Base-by-base conservation (phyloP, 139 green algal genomes). In the Spirogloea muscicola region DNA sequence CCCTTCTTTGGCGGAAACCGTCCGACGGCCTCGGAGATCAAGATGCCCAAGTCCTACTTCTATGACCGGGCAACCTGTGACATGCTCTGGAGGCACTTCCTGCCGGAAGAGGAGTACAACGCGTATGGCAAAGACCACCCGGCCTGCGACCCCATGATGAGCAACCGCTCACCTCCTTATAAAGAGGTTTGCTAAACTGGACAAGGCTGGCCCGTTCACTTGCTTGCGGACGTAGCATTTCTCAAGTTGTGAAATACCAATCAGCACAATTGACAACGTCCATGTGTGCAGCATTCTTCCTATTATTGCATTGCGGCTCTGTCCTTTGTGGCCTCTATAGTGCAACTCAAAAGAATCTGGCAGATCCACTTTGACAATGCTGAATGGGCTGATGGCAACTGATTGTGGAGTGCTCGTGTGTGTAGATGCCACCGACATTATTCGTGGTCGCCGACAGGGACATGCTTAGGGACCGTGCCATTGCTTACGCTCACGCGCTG, bases 371-470 rank as follows among this genome's bases (percentile, higher is more conserved):
- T n/a, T n/a, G n/a, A n/a, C n/a, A n/a, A n/a, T n/a, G n/a, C n/a
- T n/a, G n/a, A n/a, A n/a, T n/a, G n/a, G n/a, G n/a, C n/a, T n/a
- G n/a, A n/a, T n/a, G n/a, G n/a, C n/a, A n/a, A n/a, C n/a, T n/a
- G n/a, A n/a, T n/a, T n/a, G n/a, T n/a, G n/a, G n/a, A n/a, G n/a
- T n/a, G n/a, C n/a, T n/a, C n/a, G n/a, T n/a, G n/a, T n/a, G n/a
- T n/a, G n/a, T n/a, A n/a, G n/a, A n/a, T 76, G 67, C 67, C 67
- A 29, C 7, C 67, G 27, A 76, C 67, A 21, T 49, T 76, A 16
- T 29, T 68, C n/a, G 46, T 76, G 7, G 58, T 63, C 27, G 67
- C 67, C 18, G 67, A 76, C 25, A 49, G 39, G 18, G 67, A 76
- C 49, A 69, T 76, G 25, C 49, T 69, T 59, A 64, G 36, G 4